Evolutionary conservation across 805 yeast genomes (phyloP).

Genomic region (Myxozyma neotropica): DNA sequence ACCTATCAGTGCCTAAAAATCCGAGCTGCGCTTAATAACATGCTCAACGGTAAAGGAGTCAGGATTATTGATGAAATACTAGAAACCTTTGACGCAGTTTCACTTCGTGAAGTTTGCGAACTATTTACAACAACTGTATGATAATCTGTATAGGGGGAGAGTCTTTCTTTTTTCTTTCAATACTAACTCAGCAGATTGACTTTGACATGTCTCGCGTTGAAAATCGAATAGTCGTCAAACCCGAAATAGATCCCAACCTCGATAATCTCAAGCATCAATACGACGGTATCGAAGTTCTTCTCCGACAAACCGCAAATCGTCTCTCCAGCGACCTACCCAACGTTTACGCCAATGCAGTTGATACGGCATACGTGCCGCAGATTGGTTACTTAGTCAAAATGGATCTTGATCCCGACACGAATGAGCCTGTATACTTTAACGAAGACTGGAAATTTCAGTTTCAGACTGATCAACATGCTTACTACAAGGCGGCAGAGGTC

Average conservation of each 20-base stretch:
- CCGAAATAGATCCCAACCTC: constrained; percentile 41
- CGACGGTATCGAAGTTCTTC: constrained; percentile 42
- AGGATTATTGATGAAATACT: constrained; percentile 20
- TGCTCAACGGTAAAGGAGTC: neutral
- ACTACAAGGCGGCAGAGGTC: constrained; percentile 45
- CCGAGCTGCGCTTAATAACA: neutral
- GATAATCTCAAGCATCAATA: constrained; percentile 40
- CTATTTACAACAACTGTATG: constrained; percentile 36
- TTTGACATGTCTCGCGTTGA: constrained; percentile 43
- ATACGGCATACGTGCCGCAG: constrained; percentile 51
- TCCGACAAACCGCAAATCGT: constrained; percentile 38
- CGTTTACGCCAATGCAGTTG: constrained; percentile 31
- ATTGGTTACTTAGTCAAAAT: constrained; percentile 48
- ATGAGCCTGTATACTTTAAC: constrained; percentile 1
- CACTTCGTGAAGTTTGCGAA: constrained; percentile 26
- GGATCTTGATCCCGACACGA: constrained; percentile 22
- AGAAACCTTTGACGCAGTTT: constrained; percentile 20
- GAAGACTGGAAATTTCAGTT: constrained; percentile 46
- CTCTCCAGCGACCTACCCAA: constrained; percentile 18
- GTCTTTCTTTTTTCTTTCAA: too few relatives aligned
- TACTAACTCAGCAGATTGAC: constrained; percentile 41
- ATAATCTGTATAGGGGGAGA: neutral
- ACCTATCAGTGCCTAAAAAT: constrained; percentile 5
- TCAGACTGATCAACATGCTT: constrained; percentile 44
- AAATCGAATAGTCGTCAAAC: constrained; percentile 39